Evolutionary conservation across 345 rosid genomes (phyloP).

Genomic region (Garcia nutans): DNA sequence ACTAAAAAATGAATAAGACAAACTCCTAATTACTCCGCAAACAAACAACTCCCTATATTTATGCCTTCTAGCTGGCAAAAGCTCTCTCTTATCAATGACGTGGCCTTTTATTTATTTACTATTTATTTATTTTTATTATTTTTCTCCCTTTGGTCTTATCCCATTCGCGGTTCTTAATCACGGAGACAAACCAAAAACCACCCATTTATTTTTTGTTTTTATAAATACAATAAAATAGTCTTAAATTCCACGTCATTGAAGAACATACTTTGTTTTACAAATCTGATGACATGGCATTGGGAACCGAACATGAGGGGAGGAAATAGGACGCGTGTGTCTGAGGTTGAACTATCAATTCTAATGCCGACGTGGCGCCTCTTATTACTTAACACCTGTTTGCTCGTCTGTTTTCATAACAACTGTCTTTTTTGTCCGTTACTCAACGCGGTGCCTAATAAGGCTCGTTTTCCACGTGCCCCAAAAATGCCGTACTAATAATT

Average conservation of each 20-base stretch:
- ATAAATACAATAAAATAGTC: background rate
- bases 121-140: background rate
- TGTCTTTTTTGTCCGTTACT: slow-evolving; percentile 32
- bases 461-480: slow-evolving; percentile 40
- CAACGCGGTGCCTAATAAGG: slow-evolving; percentile 14
- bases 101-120: background rate
- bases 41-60: background rate
- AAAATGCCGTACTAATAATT: slow-evolving; percentile 6
- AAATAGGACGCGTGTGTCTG: slow-evolving; percentile 21
- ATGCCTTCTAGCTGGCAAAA: slow-evolving; percentile 49
- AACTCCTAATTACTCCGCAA: background rate
- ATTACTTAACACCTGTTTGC: slow-evolving; percentile 13
- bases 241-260: background rate
- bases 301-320: background rate
- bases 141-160: slow-evolving; percentile 20
- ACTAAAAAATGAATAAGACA: slow-evolving; percentile 2
- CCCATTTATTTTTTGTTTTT: background rate
- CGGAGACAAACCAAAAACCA: slow-evolving; percentile 11
- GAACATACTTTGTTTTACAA: slow-evolving; percentile 15
- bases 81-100: background rate
- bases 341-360: slow-evolving; percentile 32
- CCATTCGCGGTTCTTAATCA: slow-evolving; percentile 26
- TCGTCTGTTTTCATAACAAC: slow-evolving; percentile 18
- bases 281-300: slow-evolving; percentile 27
- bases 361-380: slow-evolving; percentile 15